Evolutionary conservation across 108 stramenopile genomes (phyloP).

Genomic region (Cyclotella choctawhatcheeana): DNA sequence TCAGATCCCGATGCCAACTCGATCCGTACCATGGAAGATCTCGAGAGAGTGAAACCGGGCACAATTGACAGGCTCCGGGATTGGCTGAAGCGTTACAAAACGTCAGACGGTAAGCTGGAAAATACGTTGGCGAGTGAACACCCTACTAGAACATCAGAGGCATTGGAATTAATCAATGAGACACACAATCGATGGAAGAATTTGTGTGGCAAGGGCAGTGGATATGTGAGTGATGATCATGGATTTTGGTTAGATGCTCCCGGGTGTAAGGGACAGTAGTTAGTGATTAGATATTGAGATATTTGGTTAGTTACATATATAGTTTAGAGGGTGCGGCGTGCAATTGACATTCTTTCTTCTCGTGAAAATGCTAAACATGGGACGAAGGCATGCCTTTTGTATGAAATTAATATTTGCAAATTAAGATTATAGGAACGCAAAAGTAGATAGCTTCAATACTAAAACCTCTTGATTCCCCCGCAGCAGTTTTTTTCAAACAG

Average conservation of each 20-base stretch:
- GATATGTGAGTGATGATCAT: slow-evolving; percentile 54
- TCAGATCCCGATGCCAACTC: slow-evolving; percentile 69
- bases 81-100: slow-evolving; percentile 98
- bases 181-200: slow-evolving; percentile 79
- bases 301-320: background rate
- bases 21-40: slow-evolving; percentile 80
- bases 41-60: slow-evolving; percentile 89
- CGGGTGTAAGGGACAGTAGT: slow-evolving; percentile 60
- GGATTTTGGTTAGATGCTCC: slow-evolving; percentile 81
- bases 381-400: too few relatives aligned
- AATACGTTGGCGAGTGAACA: slow-evolving; percentile 88
- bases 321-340: too few relatives aligned
- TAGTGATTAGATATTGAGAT: background rate
- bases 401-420: too few relatives aligned
- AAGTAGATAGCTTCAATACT: too few relatives aligned
- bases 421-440: too few relatives aligned
- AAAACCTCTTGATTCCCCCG: too few relatives aligned
- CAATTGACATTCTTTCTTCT: too few relatives aligned
- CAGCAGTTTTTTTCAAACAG: too few relatives aligned
- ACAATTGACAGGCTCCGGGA: slow-evolving; percentile 78
- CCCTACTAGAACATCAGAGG: slow-evolving; percentile 72
- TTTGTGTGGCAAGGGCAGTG: slow-evolving; percentile 81
- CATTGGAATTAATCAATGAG: slow-evolving; percentile 79
- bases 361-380: too few relatives aligned
- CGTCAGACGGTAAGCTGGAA: slow-evolving; percentile 93